Conservation (phyloP, 345 rosid species). For the Eucalyptus regnans region DNA sequence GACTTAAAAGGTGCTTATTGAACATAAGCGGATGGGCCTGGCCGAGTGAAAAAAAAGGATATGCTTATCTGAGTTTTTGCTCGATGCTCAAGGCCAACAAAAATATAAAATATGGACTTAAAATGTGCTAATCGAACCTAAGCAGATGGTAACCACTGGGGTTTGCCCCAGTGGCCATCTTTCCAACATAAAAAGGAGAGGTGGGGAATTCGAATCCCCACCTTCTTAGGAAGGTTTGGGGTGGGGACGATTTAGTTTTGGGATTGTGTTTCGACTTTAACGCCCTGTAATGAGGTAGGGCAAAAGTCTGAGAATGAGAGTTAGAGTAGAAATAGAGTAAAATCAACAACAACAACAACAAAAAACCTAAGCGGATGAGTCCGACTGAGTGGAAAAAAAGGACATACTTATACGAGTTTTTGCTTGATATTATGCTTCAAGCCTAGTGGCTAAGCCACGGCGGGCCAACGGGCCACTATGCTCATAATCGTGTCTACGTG, state of each 20-base stretch:
- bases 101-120: neutral
- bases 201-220: accelerated
- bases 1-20: too few species aligned
- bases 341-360: too few species aligned
- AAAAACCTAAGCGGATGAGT: neutral
- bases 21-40: accelerated
- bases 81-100: neutral
- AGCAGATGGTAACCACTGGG: neutral
- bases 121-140: neutral
- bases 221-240: accelerated
- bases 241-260: too few species aligned
- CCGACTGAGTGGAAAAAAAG: neutral
- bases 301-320: too few species aligned
- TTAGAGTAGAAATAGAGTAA: too few species aligned
- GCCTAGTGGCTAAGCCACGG: neutral
- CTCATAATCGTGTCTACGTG: neutral
- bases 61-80: neutral
- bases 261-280: accelerated
- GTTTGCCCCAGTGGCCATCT: too few species aligned
- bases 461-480: neutral
- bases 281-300: too few species aligned
- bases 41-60: neutral
- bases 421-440: neutral
- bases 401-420: neutral
- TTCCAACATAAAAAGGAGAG: too few species aligned